phyloP scores from a whole-genome alignment of 2,329 filamentous ascomycete species.

The Lachnellula occidentalis region DNA sequence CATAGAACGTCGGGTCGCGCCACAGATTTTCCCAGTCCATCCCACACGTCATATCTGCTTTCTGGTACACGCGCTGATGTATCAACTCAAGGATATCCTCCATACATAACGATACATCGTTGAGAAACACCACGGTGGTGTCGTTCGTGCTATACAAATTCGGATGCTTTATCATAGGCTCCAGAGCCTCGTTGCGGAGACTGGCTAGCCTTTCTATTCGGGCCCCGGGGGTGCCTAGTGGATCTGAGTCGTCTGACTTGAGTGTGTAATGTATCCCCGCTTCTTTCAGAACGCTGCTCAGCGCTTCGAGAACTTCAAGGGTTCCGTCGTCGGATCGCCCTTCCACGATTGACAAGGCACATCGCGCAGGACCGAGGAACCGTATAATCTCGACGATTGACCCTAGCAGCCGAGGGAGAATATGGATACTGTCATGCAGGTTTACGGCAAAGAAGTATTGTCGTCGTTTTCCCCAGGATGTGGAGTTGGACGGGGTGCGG shows the following conservation, averaged over 20 bases:
- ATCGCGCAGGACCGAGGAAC: conserved; percentile 46
- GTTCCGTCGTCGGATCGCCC: conserved; percentile 52
- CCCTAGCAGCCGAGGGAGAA: conserved; percentile 47
- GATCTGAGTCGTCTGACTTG: conserved; percentile 39
- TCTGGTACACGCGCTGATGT: conserved; percentile 41
- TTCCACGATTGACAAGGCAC: conserved; percentile 50
- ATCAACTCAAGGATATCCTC: conserved; percentile 54
- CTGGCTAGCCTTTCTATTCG: conserved; percentile 44
- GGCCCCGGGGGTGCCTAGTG: conserved; percentile 31
- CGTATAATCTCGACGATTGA: conserved; percentile 44
- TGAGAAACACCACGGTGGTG: conserved; percentile 46
- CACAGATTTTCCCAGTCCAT: conserved; percentile 52
- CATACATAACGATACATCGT: conserved; percentile 46
- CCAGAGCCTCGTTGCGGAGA: conserved; percentile 48
- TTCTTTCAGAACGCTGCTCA: conserved; percentile 36
- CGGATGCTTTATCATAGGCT: conserved; percentile 36
- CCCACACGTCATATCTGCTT: conserved; percentile 51
- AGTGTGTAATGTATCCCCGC: conserved; percentile 40
- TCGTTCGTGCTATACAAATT: conserved; percentile 27
- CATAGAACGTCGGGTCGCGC: conserved; percentile 46
- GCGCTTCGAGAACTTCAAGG: conserved; percentile 40
- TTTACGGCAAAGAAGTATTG: conserved; percentile 50
- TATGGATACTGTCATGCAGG: conserved; percentile 38
- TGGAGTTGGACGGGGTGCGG: neutral
- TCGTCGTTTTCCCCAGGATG: neutral